Conservation (phyloP, 2,329 filamentous ascomycete species). For the Cercospora beticola region DNA sequence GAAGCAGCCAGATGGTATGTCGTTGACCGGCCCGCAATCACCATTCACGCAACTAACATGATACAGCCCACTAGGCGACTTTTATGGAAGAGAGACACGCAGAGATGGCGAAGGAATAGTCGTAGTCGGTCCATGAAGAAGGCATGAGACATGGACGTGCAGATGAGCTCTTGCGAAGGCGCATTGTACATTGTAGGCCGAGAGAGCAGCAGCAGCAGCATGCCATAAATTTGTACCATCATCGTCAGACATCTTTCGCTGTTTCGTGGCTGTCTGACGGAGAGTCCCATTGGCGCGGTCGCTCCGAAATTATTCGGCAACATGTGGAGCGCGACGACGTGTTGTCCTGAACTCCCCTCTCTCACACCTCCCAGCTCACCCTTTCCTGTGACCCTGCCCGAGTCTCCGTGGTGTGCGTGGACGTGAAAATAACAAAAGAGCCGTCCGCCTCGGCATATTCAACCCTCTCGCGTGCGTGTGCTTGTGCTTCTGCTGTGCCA, state of each 20-base stretch:
- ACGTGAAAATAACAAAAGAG: background rate
- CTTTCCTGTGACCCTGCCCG: background rate
- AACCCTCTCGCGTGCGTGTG: background rate
- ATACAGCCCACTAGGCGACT: constrained; percentile 33
- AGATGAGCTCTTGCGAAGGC: constrained; percentile 5
- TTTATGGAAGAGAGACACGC: background rate
- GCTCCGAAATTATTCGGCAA: background rate
- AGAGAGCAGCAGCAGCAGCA: constrained; percentile 20
- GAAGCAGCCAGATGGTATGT: constrained; percentile 84
- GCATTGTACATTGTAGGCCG: constrained; percentile 35
- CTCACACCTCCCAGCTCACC: background rate
- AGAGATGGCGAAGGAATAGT: background rate
- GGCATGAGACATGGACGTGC: background rate
- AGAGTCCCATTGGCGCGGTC: background rate
- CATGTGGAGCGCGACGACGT: background rate
- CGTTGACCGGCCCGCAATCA: no score
- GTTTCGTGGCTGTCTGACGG: background rate
- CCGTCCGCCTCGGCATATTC: constrained; percentile 5
- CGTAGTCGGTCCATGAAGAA: background rate
- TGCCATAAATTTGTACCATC: constrained; percentile 36
- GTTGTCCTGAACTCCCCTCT: background rate
- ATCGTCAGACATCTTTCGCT: constrained; percentile 15
- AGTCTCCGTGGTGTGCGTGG: background rate
- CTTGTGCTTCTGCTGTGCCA: background rate
- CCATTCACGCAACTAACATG: constrained; percentile 19